phyloP scores from a whole-genome alignment of 2,329 filamentous ascomycete genomes.

The Cadophora sp. region DNA sequence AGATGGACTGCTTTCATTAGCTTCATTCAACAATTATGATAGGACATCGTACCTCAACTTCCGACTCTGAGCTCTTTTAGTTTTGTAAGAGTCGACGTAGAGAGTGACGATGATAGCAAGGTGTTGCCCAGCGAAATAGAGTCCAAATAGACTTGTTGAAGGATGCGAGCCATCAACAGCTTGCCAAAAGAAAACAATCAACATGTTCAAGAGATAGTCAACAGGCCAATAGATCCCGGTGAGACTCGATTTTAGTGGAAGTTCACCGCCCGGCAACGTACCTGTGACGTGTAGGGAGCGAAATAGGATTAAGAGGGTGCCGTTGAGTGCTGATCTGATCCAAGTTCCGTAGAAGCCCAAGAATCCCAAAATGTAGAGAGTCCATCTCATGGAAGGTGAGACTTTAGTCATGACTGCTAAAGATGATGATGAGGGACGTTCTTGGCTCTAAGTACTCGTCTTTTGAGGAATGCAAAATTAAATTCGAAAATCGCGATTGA shows the following conservation, averaged over 20 bases:
- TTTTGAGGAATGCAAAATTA: too few species aligned
- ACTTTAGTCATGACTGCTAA: background rate
- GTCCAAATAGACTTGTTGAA: background rate
- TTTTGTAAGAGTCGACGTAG: conserved; percentile 1
- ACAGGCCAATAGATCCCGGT: conserved; percentile 2
- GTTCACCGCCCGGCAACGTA: background rate
- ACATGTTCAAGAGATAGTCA: conserved; percentile 6
- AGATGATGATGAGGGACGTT: background rate
- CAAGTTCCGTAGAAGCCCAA: conserved; percentile 3
- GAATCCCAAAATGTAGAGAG: background rate
- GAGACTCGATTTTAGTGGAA: background rate
- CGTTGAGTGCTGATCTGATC: conserved; percentile 1
- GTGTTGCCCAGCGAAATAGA: background rate
- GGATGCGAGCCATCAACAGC: conserved; percentile 1
- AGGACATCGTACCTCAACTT: background rate
- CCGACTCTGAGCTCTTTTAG: background rate
- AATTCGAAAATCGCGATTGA: background rate
- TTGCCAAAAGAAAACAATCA: conserved; percentile 14
- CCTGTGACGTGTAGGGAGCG: background rate
- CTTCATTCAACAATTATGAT: background rate
- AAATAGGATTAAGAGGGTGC: background rate
- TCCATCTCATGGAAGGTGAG: background rate
- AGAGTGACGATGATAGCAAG: background rate
- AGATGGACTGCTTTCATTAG: background rate
- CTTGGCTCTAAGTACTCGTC: background rate